These are phyloP conservation scores for Volutella citrinella DNA, from an alignment of 2,329 filamentous ascomycete genomes.

Conservation along the genomic window DNA sequence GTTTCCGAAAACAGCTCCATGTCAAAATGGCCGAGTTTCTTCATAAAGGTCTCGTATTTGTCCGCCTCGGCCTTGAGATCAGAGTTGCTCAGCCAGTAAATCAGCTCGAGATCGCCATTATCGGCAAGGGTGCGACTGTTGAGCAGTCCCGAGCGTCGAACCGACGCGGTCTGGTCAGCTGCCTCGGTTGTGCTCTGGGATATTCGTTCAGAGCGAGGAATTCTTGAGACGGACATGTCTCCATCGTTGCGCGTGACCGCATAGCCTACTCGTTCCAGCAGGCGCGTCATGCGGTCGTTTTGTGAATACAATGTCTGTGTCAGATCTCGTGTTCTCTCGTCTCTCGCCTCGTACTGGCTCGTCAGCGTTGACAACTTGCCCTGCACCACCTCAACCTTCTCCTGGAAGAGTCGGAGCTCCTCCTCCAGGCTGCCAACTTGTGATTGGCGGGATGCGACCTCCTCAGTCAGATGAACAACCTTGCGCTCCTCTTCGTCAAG, in stretches of 20 bases:
- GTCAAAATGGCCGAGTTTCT: slow-evolving; percentile 73
- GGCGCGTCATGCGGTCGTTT: slow-evolving; percentile 76
- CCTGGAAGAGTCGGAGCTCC: slow-evolving; percentile 66
- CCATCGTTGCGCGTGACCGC: slow-evolving; percentile 71
- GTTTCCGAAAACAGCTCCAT: slow-evolving; percentile 81
- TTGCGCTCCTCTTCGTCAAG: slow-evolving; percentile 74
- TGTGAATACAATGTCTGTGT: slow-evolving; percentile 80
- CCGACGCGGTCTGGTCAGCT: slow-evolving; percentile 51
- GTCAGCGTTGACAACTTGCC: slow-evolving; percentile 48
- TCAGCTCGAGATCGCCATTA: slow-evolving; percentile 65
- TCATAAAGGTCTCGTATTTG: slow-evolving; percentile 73
- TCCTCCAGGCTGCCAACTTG: slow-evolving; percentile 73
- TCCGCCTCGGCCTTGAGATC: slow-evolving; percentile 65
- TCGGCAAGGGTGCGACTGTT: slow-evolving; percentile 54
- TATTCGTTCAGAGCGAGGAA: slow-evolving; percentile 57
- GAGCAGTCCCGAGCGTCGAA: slow-evolving; percentile 52
- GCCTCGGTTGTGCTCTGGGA: slow-evolving; percentile 56
- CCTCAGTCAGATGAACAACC: slow-evolving; percentile 63
- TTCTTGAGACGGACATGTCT: slow-evolving; percentile 71
- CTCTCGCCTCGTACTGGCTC: slow-evolving; percentile 65
- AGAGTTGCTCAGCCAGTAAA: slow-evolving; percentile 78
- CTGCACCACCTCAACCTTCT: slow-evolving; percentile 57
- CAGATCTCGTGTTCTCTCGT: slow-evolving; percentile 73
- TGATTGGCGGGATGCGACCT: slow-evolving; percentile 73
- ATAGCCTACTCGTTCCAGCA: slow-evolving; percentile 86